Evolutionary conservation across 2,329 filamentous ascomycete genomes (phyloP), one percentile per base, ranked within the genome.

Genomic region (Lachnellula suecica): DNA sequence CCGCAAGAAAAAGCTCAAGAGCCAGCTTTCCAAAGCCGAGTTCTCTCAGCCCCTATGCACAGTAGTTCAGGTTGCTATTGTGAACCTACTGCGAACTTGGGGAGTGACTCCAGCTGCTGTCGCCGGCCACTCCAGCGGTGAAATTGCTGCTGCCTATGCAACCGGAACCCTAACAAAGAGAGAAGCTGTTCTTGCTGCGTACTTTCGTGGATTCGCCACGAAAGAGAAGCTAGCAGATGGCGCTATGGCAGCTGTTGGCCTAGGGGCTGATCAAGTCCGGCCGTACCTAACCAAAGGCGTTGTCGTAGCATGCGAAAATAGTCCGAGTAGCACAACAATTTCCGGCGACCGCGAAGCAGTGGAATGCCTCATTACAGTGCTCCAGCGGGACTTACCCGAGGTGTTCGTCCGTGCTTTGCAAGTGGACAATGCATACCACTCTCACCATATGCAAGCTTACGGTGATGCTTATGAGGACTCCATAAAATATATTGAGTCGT

Each of bases 161-260:
- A 60, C 69, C 1, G 70, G 68, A 2, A 61, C 62, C 1, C 43
- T 74, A 1, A 62, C 61, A 19, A 17, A 47, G 10, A 27, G 49
- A 29, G 27, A 29, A 29, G 27, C 27, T 13, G 13, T 29, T 6
- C 6, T 29, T 29, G 13, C 13, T 31, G 20, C 42, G 15, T 42
- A 20, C 15, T 23, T 20, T 23, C 40, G 40, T 5, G 40, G 40
- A 19, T 2, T 25, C 40, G 6, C 11, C 22, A 17, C 42, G 38
- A 17, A 7, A 20, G 35, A 65, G 64, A 3, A 9, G 35, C 19
- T 20, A 23, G 10, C 42, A 23, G 7, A 9, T 42, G 77, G 77
- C 1, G 69, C 66, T 1, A 81, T 81, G 78, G 58, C 80, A 40
- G 76, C 76, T 0, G 75, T 71, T 0, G 73, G 71, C 0, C 67